Conservation (phyloP, 2,329 filamentous ascomycete genomes). For the Arthroderma sp. region DNA sequence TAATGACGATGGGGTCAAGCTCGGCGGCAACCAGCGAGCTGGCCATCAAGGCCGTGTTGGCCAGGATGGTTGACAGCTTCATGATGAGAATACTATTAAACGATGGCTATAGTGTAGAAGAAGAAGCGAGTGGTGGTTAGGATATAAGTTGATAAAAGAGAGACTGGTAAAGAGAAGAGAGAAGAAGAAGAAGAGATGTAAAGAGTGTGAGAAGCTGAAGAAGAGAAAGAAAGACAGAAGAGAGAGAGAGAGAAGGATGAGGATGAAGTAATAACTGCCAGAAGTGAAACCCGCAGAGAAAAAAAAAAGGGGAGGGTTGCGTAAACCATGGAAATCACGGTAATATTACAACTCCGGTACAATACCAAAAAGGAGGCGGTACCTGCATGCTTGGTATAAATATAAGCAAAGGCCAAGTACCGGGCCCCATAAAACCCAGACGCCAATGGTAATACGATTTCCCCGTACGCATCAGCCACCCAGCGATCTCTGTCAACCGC, state of each 20-base stretch:
- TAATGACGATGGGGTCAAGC: constrained; percentile 46
- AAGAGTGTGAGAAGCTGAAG: constrained; percentile 3
- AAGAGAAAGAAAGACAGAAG: neutral
- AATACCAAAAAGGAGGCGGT: neutral
- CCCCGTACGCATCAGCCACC: no score
- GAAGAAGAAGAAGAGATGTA: constrained; percentile 6
- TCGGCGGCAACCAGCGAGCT: constrained; percentile 36
- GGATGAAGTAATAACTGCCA: neutral
- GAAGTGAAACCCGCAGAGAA: constrained; percentile 1
- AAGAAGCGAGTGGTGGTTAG: no score
- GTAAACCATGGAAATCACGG: neutral
- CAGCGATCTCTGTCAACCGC: no score
- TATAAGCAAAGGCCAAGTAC: no score
- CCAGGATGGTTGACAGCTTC: constrained; percentile 39
- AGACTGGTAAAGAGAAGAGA: neutral
- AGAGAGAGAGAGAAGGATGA: constrained; percentile 2
- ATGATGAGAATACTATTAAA: constrained; percentile 30
- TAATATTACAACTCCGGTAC: no score
- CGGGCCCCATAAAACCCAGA: no score
- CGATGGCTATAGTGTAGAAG: neutral
- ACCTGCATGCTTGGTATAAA: no score
- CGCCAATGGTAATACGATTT: no score
- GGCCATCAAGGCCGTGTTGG: constrained; percentile 40
- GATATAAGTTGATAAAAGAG: neutral
- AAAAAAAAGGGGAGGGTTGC: constrained; percentile 3